Percentiles rank a stretch among this genome's conserved stretches.
Evolutionary conservation across 179 eudicot genomes (phyloP).

Genomic region (Vitellaria paradoxa): DNA sequence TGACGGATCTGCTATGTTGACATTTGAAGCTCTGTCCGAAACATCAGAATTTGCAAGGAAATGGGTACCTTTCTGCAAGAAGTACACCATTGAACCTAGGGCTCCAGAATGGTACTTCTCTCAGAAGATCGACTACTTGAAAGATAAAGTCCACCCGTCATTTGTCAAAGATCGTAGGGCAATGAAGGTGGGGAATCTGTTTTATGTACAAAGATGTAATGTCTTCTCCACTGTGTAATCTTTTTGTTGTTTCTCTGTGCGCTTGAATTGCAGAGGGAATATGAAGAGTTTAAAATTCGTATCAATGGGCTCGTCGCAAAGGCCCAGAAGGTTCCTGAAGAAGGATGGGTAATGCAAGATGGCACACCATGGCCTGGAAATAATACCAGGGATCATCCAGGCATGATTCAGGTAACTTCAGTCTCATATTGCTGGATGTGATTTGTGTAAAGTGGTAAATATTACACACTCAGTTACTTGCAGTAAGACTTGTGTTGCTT

Average conservation of each 20-base stretch:
- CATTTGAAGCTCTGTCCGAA: constrained; percentile 81
- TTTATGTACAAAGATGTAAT: not conserved
- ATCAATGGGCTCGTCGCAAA: constrained; percentile 68
- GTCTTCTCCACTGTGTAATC: not conserved
- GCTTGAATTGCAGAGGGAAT: constrained; percentile 54
- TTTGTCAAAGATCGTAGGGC: constrained; percentile 89
- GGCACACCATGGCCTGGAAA: constrained; percentile 97
- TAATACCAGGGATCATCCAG: constrained; percentile 84
- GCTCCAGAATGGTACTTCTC: constrained; percentile 87
- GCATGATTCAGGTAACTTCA: constrained; percentile 79
- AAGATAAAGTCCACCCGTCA: constrained; percentile 67
- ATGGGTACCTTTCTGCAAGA: constrained; percentile 89
- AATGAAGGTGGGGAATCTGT: constrained; percentile 56
- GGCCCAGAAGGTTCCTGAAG: constrained; percentile 77
- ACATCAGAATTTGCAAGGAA: constrained; percentile 77
- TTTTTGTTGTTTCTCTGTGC: not conserved
- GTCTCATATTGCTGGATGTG: not conserved
- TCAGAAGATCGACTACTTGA: constrained; percentile 72
- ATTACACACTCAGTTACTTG: not conserved
- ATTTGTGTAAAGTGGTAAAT: not conserved
- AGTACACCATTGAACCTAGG: constrained; percentile 72
- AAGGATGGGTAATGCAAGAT: constrained; percentile 94
- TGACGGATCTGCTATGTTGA: constrained; percentile 89
- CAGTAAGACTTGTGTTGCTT: not conserved
- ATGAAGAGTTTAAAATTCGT: constrained; percentile 80